Percentiles rank a stretch among this genome's conserved stretches.
phyloP scores from a whole-genome alignment of 2,329 filamentous ascomycete genomes.

The Blastomyces parvus region DNA sequence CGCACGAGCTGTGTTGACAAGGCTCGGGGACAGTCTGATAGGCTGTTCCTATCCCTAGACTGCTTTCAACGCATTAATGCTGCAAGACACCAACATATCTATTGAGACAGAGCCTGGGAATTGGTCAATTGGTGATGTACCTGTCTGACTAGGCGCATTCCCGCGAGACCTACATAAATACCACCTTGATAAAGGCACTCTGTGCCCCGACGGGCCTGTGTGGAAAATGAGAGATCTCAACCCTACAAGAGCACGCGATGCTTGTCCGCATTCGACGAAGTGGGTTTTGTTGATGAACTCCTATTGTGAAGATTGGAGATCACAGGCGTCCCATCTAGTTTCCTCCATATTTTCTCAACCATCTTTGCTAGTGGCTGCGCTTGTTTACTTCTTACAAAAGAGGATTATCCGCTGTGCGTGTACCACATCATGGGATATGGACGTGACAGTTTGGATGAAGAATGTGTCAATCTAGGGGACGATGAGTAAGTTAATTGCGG shows the following conservation, averaged over 20 bases:
- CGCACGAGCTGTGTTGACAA: background rate
- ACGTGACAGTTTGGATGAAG: background rate
- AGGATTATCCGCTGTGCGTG: background rate
- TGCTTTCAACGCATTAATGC: background rate
- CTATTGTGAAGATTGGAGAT: background rate
- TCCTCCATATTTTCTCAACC: background rate
- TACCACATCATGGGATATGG: background rate
- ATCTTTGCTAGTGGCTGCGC: background rate
- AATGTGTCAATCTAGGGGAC: background rate
- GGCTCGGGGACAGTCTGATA: background rate
- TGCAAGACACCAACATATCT: background rate
- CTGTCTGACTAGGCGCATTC: background rate
- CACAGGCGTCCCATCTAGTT: background rate
- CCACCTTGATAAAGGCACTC: background rate
- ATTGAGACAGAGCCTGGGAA: background rate
- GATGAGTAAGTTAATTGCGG: background rate
- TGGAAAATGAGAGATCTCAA: background rate
- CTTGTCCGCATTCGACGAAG: background rate
- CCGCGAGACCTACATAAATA: background rate
- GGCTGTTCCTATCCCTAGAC: background rate
- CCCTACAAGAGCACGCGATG: background rate
- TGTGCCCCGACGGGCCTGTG: background rate
- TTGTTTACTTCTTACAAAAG: background rate
- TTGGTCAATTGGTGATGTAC: background rate
- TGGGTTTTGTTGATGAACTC: background rate